Evolutionary conservation across 148 eudicot genomes (phyloP), one percentile per base, ranked within the genome.

Genomic region (Polygonum maritimum): DNA sequence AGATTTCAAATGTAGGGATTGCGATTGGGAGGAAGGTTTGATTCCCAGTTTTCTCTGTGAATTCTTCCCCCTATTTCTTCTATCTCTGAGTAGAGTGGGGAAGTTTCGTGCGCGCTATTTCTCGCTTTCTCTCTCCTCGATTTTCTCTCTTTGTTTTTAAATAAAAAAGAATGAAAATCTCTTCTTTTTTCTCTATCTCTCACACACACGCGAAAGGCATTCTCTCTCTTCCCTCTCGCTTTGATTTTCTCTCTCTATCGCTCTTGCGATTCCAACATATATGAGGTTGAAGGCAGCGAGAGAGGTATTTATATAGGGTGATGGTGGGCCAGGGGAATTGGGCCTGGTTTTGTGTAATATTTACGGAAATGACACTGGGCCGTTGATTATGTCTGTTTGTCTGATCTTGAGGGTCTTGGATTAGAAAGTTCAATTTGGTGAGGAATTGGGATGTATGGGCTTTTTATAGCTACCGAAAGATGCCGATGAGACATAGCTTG

Each of bases 81-180:
- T 16, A 4, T 5, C 4, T 13, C 11, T n/a, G 26, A 44, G 75
- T 26, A 48, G 58, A 73, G 39, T 73, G 35, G 19, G 19, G 11
- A 48, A 51, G 39, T 48, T 49, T 48, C 75, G 36, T 31, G 75
- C 39, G 75, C 75, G 55, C 75, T 21, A 55, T 71, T 47, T 71
- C 74, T 39, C 19, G 18, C 19, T 51, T 31, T 40, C 75, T 44
- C 75, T 73, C 75, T 40, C 75, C 36, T 72, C 12, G 22, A 48
- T 72, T 12, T 44, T 21, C 54, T 44, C 75, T 48, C 75, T 26
- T 26, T 26, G 0, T 26, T 26, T 26, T 26, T 26, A 26, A 26
- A 26, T 26, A 26, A 26, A 26, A 26, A 26, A 26, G 31, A 26
- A 26, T 26, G 31, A 26, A 26, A 26, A 26, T 26, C 39, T 19